Evolutionary conservation across 345 rosid genomes (phyloP).

Genomic region (Populus pruinosa): DNA sequence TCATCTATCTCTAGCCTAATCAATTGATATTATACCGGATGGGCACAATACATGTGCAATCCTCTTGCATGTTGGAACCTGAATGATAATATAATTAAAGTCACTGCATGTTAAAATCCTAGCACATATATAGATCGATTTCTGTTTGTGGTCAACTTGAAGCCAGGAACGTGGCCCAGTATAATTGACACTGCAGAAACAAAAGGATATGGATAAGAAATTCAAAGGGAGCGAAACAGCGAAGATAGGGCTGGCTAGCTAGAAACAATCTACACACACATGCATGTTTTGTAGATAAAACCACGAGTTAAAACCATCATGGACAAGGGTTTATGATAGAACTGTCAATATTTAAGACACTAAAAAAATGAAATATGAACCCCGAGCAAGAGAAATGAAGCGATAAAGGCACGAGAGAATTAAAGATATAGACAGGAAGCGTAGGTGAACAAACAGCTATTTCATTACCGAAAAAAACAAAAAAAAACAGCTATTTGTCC

Average conservation of each 20-base stretch:
- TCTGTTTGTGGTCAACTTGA: not conserved
- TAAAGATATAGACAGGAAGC: not conserved
- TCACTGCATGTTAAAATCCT: not conserved
- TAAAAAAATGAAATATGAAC: not conserved
- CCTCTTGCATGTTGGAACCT: not conserved
- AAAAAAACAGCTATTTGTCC: not conserved
- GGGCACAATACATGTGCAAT: too few relatives aligned
- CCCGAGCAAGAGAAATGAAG: not conserved
- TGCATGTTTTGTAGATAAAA: constrained; percentile 8
- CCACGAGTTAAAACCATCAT: constrained; percentile 14
- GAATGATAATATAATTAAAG: not conserved
- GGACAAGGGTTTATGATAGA: not conserved
- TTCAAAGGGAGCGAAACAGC: not conserved
- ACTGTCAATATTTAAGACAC: not conserved
- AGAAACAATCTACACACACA: constrained; percentile 8
- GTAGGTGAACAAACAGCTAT: not conserved
- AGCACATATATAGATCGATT: not conserved
- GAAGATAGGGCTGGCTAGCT: constrained; percentile 2
- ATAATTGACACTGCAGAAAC: too few relatives aligned
- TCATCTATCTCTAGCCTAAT: not conserved
- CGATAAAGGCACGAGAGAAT: not conserved
- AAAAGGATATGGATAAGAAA: too few relatives aligned
- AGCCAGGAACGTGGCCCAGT: not conserved
- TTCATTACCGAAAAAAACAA: not conserved
- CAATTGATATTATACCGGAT: not conserved